Base-by-base conservation (phyloP, 371 early-diverging fungal genomes). In the Blakeslea trispora region DNA sequence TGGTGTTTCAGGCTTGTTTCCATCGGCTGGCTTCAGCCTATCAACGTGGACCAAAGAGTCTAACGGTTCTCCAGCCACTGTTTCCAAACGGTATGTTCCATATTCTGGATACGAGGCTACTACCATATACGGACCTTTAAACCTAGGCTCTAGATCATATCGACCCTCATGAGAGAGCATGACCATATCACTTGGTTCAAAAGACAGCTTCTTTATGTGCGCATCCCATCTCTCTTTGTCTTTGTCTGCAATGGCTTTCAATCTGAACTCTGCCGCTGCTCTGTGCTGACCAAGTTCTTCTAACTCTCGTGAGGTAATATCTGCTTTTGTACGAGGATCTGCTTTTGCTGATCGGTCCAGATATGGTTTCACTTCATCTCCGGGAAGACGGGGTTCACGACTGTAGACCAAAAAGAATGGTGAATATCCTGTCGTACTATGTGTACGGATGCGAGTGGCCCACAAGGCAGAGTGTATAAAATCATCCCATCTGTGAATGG, bases 401-500 rank as follows among this genome's bases (percentile, higher is more conserved):
- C 28, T 7, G 28, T 28, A 28, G 28, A 28, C 28, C 7, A 28
- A 28, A 28, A 5, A 50, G 50, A 54, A 57, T 1, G 63, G 63
- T 17, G n/a, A 35, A 34, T 11, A 39, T 7, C 57, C 50, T 34
- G 54, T 47, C 17, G 49, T 32, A 5, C 46, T 11, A 39, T 57
- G 59, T 7, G 24, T 45, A 1, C 59, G 49, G 53, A 13, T 55
- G 1, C 62, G 46, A 19, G 53, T 45, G 0, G 67, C 67, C 17
- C 52, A 49, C 57, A 62, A 13, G 43, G 45, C 57, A 45, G 58
- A 42, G 10, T 64, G 24, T 0, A 59, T 34, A 24, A 58, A 64
- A 18, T 64, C 64, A 52, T 58, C 59, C 64, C 55, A 64, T 6
- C 55, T 24, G 39, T 58, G 44, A 4, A 58, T 51, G 1, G 49